phyloP scores from a whole-genome alignment of 192 early-diverging fungal species.

The Geranomyces michiganensis region DNA sequence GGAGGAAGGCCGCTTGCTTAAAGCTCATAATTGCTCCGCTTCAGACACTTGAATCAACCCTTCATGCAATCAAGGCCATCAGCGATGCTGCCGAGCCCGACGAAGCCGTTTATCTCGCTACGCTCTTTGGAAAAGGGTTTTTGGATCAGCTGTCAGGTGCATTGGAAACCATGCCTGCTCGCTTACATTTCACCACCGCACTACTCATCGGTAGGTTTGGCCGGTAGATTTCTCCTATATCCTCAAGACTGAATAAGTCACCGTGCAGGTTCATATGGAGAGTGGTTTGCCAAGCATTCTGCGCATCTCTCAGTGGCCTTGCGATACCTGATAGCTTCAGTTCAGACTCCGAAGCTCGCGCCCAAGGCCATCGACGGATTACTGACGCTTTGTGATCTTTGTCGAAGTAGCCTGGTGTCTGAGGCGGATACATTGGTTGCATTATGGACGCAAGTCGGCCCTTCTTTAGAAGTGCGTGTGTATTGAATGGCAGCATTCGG shows the following conservation, averaged over 20 bases:
- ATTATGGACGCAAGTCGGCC: constrained; percentile 15
- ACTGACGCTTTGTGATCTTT: constrained; percentile 28
- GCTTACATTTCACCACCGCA: background rate
- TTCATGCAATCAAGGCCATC: constrained; percentile 39
- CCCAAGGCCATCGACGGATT: constrained; percentile 26
- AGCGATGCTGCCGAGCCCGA: constrained; percentile 32
- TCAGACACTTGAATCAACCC: constrained; percentile 38
- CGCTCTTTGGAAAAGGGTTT: constrained; percentile 34
- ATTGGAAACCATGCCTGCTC: background rate
- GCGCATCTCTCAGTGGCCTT: constrained; percentile 24
- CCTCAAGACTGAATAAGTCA: background rate
- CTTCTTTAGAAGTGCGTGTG: constrained; percentile 11
- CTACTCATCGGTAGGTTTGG: constrained; percentile 15
- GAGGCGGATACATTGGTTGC: constrained; percentile 22
- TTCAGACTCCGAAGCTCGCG: constrained; percentile 16
- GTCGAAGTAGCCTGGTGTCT: constrained; percentile 32
- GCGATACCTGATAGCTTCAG: constrained; percentile 31
- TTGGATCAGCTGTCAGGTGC: constrained; percentile 19
- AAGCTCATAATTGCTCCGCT: too few species aligned
- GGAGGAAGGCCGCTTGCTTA: too few species aligned
- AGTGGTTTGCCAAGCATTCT: constrained; percentile 38
- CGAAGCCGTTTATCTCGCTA: constrained; percentile 18
- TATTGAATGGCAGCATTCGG: background rate
- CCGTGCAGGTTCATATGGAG: constrained; percentile 29
- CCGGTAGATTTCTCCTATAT: background rate